Conservation (phyloP, 805 yeast species). For the Candida patagonica region DNA sequence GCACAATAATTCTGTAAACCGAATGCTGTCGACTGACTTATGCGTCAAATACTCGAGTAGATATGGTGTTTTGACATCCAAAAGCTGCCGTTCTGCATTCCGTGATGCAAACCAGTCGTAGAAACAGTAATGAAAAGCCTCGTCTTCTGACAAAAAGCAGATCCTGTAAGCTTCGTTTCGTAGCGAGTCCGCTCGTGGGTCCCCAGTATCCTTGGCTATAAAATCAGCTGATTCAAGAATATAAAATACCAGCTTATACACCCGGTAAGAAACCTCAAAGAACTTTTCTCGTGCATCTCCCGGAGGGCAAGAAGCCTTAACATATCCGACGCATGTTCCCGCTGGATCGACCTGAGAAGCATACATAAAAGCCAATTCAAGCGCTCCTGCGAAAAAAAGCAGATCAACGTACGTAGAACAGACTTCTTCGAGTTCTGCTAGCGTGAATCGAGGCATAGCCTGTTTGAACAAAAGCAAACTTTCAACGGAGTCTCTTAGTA, state of each 20-base stretch:
- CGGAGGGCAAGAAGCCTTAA: constrained; percentile 40
- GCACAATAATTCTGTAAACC: constrained; percentile 80
- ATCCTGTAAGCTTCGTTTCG: constrained; percentile 66
- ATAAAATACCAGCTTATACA: constrained; percentile 68
- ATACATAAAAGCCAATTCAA: constrained; percentile 68
- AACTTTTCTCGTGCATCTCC: constrained; percentile 44
- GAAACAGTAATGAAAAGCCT: constrained; percentile 80
- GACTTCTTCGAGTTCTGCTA: constrained; percentile 76
- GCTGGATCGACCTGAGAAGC: constrained; percentile 61
- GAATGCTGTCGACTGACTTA: constrained; percentile 43
- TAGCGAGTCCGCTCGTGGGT: constrained; percentile 23
- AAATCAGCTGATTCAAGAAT: constrained; percentile 66
- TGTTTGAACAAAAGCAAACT: constrained; percentile 71
- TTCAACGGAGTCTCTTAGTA: constrained; percentile 54
- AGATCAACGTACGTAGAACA: constrained; percentile 67
- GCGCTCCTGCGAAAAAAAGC: constrained; percentile 76
- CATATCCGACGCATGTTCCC: constrained; percentile 47
- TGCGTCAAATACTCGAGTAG: constrained; percentile 63
- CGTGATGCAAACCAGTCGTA: constrained; percentile 86
- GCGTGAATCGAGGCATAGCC: constrained; percentile 66
- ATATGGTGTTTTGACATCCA: constrained; percentile 74
- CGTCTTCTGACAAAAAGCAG: constrained; percentile 68
- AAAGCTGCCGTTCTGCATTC: constrained; percentile 64
- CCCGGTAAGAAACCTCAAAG: constrained; percentile 44
- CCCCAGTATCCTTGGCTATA: constrained; percentile 23